Base-by-base conservation (phyloP, 768 basidiomycete genomes). In the Mycena maculata region DNA sequence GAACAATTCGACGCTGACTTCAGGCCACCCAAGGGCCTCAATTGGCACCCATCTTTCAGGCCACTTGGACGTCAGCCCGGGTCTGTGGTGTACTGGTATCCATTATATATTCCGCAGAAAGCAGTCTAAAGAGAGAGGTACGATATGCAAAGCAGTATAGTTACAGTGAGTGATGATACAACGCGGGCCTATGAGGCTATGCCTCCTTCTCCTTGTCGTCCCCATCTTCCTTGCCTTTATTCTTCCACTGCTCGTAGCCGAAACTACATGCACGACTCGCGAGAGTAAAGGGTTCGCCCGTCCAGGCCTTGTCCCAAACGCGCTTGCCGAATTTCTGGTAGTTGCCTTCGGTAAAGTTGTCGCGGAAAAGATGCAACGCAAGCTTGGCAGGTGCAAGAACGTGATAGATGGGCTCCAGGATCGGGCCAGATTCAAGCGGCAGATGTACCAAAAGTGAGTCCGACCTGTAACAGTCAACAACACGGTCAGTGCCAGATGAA, bases 241-340 rank as follows among this genome's bases (percentile, higher is more conserved):
- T 82, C 71, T 83, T 85, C 83, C 84, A 84, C 36, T 79, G 78
- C 60, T 86, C 81, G 52, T 83, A 84, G 36, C 79, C 78, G 60
- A 76, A 73, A 64, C 72, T 76, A 45, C 82, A 78, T 15, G 84
- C 81, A 52, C 81, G 78, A 55, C 78, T 79, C 3, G 83, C 85
- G 22, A 87, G 78, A 42, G 82, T 73, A 59, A 82, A 87, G 0
- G 92, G 92, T 58, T 92, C 89, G 15, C 82, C 81, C 1, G 87
- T 86, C 77, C 80, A 82, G 20, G 90, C 86, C 74, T 90, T 92
- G 73, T 90, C 87, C 85, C 87, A 88, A 18, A 89, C 76, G 4
- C 87, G 86, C 31, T 71, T 71, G 3, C 85, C 88, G 73, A 93
- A 87, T 70, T 87, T 79, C 53, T 73, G 80, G 66, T 90, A 87